Evolutionary conservation across 192 early-diverging fungal species (phyloP), one percentile per base, ranked within the genome.

Genomic region (Linnemannia exigua): DNA sequence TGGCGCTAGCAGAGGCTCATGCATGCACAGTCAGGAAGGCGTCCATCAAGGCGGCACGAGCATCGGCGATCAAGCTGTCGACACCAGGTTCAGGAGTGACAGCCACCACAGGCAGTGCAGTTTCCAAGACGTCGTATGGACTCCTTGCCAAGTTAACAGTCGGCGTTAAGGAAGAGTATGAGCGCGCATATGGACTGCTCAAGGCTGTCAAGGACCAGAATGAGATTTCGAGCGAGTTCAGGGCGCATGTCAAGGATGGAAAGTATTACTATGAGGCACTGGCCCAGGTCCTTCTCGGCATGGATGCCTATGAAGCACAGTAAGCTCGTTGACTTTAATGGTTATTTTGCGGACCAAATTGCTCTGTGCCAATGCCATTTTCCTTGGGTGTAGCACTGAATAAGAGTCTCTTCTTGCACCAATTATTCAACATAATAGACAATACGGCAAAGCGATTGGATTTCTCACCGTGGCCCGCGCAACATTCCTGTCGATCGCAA

Each of bases 301-400:
- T 92, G 75, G 92, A 93, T 81, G 92, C 92, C 9, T 87, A 91
- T 61, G 92, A 91, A 61, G 81, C 89, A 28, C 90, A 92, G 92
- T 92, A 90, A 63, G 66, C 68, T 15, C 20, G 8, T 35, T 19
- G 28, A 25, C 9, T 25, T 1, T 2, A 63, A 3, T n/a, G n/a
- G n/a, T n/a, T n/a, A n/a, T n/a, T n/a, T 63, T 79, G 38, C 68
- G 50, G 38, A 61, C 15, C 9, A 54, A 70, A 77, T 70, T 35
- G 41, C 25, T 63, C n/a, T n/a, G n/a, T n/a, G n/a, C n/a, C n/a
- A n/a, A 33, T 50, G 48, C 2, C 14, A 50, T 16, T 17, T 16
- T 50, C 2, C 9, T 50, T 2, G 17, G 6, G 0, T 41, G 3
- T 38, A 12, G 36, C 11, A 25, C 70, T 72, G n/a, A 72, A 44